Base-by-base conservation (phyloP, 225 moss, liverwort and hornwort species). In the Ulota crispa region DNA sequence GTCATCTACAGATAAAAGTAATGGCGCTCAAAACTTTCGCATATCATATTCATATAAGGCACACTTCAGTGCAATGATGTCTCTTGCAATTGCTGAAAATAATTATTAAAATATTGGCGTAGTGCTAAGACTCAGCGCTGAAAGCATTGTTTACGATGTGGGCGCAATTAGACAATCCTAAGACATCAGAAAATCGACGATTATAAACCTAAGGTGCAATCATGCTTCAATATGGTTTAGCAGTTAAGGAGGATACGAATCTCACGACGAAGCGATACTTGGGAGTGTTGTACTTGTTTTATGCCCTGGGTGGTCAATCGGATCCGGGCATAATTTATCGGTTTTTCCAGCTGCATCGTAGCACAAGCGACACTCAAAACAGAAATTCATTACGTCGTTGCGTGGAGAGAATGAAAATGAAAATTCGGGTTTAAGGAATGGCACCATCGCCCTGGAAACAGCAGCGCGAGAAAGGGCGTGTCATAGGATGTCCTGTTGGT, bases 331-430 rank as follows among this genome's bases (percentile, higher is more conserved):
- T 56, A 42, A 23, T 11, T 10, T 2, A 36, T 79, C 79, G 24
- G 70, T 70, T 69, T 79, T 70, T 43, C 79, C 70, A 63, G 85
- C 94, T 81, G 73, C 71, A 80, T 30, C 31, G 62, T 39, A 39
- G 31, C 72, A 19, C 60, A 30, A 37, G 50, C 64, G 41, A 61
- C 37, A 65, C 16, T 83, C 27, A 72, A 68, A 80, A 80, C 26
- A 9, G 9, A 0, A 60, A 24, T 1, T 30, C 1, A 18, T 14
- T 2, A 20, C 52, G 71, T 32, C 41, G 32, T 21, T 1, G 20
- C 31, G 26, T 28, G 7, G 30, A 31, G n/a, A 7, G 2, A 47
- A 75, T 3, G 39, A 47, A 27, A 11, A 50, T n/a, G 43, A 9
- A 32, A 39, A 24, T 37, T 34, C 23, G 37, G 23, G 79, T 19